Conservation (phyloP, 768 basidiomycete species). For the Hortiboletus flavorubellus region DNA sequence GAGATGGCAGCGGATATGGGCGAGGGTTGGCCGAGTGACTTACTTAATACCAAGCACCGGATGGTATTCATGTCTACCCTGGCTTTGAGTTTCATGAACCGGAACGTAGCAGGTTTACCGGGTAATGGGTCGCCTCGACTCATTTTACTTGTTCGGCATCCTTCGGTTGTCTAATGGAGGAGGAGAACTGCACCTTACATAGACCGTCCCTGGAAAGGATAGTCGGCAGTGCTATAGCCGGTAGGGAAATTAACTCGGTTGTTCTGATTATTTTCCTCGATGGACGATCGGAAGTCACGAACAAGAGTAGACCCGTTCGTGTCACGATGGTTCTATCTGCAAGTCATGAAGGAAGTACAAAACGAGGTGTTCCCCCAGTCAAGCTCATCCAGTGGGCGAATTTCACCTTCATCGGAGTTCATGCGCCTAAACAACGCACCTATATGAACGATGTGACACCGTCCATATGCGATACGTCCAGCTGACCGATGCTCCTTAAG, state of each 20-base stretch:
- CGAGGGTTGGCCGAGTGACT: slow-evolving; percentile 18
- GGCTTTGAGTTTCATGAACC: slow-evolving; percentile 51
- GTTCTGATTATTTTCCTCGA: slow-evolving; percentile 14
- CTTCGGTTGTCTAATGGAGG: slow-evolving; percentile 4
- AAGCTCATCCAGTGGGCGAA: background rate
- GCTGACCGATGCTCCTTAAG: slow-evolving; percentile 14
- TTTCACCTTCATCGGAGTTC: slow-evolving; percentile 13
- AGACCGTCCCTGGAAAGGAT: slow-evolving; percentile 5
- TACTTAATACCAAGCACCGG: slow-evolving; percentile 28
- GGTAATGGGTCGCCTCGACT: slow-evolving; percentile 39
- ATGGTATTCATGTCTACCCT: slow-evolving; percentile 41
- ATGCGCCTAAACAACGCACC: slow-evolving; percentile 23
- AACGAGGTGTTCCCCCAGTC: slow-evolving; percentile 14
- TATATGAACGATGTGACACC: slow-evolving; percentile 16
- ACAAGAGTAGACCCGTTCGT: slow-evolving; percentile 4
- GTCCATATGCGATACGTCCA: slow-evolving; percentile 18
- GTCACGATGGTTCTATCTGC: background rate
- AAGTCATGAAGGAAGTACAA: background rate
- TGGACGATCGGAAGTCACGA: slow-evolving; percentile 1
- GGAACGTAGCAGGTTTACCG: slow-evolving; percentile 45
- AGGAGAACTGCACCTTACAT: slow-evolving; percentile 7
- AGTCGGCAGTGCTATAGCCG: slow-evolving; percentile 17
- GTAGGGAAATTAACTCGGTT: slow-evolving; percentile 9
- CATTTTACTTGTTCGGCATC: slow-evolving; percentile 19
- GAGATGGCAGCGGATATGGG: slow-evolving; percentile 34